These are phyloP conservation scores for Colletotrichum truncatum DNA, from an alignment of 2,329 filamentous ascomycete genomes.

Conservation along the genomic window DNA sequence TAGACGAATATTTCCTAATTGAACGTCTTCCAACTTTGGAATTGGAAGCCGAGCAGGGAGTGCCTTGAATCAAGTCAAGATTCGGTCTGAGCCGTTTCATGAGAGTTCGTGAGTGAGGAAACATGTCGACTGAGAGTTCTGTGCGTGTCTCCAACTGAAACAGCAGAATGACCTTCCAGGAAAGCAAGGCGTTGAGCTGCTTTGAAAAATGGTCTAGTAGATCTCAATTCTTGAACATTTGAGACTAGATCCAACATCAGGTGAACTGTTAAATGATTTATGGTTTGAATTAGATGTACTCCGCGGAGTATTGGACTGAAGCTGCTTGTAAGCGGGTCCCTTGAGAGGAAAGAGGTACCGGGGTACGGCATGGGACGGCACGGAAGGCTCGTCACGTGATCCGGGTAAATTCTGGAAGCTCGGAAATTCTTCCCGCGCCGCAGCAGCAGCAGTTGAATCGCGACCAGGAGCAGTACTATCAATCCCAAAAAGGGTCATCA, in stretches of 20 bases:
- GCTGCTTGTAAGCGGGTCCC: background rate
- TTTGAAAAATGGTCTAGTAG: too few relatives aligned
- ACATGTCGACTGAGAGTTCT: background rate
- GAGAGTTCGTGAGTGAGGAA: background rate
- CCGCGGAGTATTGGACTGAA: background rate
- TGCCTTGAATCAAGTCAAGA: background rate
- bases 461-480: background rate
- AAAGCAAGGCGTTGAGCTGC: too few relatives aligned
- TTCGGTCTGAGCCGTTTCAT: background rate
- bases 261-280: background rate
- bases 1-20: background rate
- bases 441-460: background rate
- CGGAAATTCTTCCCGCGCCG: conserved; percentile 27
- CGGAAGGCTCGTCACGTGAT: conserved; percentile 9
- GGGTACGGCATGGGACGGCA: background rate
- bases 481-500: conserved; percentile 8
- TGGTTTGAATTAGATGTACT: background rate
- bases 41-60: background rate
- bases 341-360: background rate
- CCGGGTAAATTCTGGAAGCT: conserved; percentile 15
- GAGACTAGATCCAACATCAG: background rate
- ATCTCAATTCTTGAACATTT: too few relatives aligned
- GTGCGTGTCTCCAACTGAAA: background rate
- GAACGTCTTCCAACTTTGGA: background rate
- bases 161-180: too few relatives aligned